Conservation (phyloP, 805 yeast species). For the Barnettozyma sucrosica region DNA sequence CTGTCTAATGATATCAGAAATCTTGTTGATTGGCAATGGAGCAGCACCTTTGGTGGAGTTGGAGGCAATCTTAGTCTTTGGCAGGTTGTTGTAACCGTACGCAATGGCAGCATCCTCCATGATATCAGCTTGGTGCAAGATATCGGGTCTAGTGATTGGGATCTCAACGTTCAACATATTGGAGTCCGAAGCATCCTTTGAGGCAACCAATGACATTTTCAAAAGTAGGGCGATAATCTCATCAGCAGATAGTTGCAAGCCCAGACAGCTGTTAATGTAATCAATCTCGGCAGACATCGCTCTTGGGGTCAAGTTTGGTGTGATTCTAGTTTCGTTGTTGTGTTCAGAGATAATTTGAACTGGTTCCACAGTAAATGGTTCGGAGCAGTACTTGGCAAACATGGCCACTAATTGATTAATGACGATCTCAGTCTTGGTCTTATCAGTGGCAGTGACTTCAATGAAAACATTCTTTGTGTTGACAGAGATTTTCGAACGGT, state of each 20-base stretch:
- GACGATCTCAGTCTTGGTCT: constrained; percentile 89
- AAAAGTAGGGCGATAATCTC: constrained; percentile 63
- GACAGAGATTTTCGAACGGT: constrained; percentile 80
- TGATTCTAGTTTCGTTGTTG: constrained; percentile 65
- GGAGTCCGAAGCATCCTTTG: constrained; percentile 39
- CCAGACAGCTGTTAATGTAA: constrained; percentile 90
- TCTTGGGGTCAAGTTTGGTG: constrained; percentile 71
- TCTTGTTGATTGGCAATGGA: constrained; percentile 86
- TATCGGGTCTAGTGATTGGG: constrained; percentile 94
- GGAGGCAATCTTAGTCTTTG: constrained; percentile 70
- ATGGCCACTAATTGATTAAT: constrained; percentile 89
- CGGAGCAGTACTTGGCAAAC: constrained; percentile 84
- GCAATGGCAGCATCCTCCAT: constrained; percentile 98
- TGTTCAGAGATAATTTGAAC: constrained; percentile 79
- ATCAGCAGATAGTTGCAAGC: constrained; percentile 63
- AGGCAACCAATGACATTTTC: constrained; percentile 77
- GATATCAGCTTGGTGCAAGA: constrained; percentile 94
- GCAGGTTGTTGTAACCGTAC: constrained; percentile 87
- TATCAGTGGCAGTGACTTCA: constrained; percentile 93
- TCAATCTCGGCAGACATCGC: constrained; percentile 64
- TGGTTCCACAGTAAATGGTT: constrained; percentile 85
- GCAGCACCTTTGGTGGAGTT: constrained; percentile 74
- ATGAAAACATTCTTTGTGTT: constrained; percentile 84
- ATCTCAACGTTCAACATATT: constrained; percentile 45
- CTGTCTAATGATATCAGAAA: constrained; percentile 81